Conservation (phyloP, 805 yeast species). For the Nakazawaea wickerhamii region DNA sequence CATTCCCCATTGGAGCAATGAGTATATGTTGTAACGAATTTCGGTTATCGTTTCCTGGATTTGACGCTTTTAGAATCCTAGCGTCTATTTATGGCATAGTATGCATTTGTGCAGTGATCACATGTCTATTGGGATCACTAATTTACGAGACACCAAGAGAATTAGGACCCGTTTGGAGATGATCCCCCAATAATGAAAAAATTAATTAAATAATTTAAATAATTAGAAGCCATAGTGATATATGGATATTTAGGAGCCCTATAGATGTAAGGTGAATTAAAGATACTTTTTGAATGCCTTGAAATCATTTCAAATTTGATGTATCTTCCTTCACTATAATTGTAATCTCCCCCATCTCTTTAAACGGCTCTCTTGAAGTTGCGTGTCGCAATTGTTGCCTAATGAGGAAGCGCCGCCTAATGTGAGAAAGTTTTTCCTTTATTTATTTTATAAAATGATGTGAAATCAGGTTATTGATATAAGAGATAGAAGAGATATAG, state of each 20-base stretch:
- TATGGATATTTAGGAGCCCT: too few species aligned
- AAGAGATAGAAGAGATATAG: neutral
- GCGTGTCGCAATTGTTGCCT: too few species aligned
- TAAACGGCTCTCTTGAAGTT: neutral
- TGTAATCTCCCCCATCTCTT: neutral
- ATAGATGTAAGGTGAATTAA: too few species aligned
- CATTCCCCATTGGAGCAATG: constrained; percentile 89
- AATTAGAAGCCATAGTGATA: too few species aligned
- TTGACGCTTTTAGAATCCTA: constrained; percentile 56
- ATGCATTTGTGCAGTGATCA: constrained; percentile 40
- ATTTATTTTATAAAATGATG: too few species aligned
- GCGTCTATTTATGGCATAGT: constrained; percentile 55
- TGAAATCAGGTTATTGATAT: too few species aligned
- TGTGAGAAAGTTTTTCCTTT: too few species aligned
- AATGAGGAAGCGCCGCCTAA: too few species aligned
- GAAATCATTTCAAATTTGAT: too few species aligned
- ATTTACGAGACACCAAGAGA: constrained; percentile 25
- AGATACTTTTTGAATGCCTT: too few species aligned
- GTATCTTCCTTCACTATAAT: too few species aligned
- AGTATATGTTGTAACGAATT: constrained; percentile 53
- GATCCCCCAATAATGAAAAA: neutral
- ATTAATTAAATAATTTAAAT: too few species aligned
- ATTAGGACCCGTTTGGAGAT: neutral
- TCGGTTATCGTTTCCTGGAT: constrained; percentile 36
- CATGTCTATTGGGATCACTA: constrained; percentile 34